phyloP scores from a whole-genome alignment of 2,329 filamentous ascomycete genomes.

The Ophiostoma ulmi region DNA sequence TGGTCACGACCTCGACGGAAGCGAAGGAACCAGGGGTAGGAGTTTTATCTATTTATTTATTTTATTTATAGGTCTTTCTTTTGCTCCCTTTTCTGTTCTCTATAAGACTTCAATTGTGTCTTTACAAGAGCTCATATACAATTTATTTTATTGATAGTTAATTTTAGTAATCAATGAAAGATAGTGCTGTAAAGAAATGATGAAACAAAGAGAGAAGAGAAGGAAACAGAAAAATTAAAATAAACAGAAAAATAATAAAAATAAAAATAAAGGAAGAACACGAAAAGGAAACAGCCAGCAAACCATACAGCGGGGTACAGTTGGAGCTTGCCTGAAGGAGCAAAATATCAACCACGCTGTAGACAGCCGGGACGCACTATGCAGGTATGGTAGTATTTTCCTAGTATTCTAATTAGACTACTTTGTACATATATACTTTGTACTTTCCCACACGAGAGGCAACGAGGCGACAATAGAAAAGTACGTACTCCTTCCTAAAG shows the following conservation, averaged over 20 bases:
- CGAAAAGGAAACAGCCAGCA: background rate
- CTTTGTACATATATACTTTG: background rate
- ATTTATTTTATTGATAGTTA: background rate
- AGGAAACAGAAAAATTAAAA: background rate
- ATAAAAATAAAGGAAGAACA: background rate
- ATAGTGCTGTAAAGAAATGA: background rate
- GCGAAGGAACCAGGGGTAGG: background rate
- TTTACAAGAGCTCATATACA: background rate
- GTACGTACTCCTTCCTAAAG: background rate
- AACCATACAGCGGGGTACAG: constrained; percentile 1
- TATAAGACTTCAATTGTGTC: too few species aligned
- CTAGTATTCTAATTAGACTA: too few species aligned
- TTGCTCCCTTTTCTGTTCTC: background rate
- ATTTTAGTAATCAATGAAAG: too few species aligned
- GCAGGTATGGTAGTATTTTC: background rate
- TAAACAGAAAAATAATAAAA: background rate
- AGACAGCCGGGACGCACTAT: background rate
- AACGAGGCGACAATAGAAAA: background rate
- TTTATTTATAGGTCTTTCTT: background rate
- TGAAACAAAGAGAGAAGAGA: background rate
- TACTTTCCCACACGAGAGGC: background rate
- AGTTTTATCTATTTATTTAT: background rate
- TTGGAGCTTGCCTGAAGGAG: constrained; percentile 7
- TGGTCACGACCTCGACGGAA: constrained; percentile 6
- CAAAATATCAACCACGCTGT: background rate